Conservation (phyloP, 805 yeast genomes). For the Wickerhamiella vanderwaltii region DNA sequence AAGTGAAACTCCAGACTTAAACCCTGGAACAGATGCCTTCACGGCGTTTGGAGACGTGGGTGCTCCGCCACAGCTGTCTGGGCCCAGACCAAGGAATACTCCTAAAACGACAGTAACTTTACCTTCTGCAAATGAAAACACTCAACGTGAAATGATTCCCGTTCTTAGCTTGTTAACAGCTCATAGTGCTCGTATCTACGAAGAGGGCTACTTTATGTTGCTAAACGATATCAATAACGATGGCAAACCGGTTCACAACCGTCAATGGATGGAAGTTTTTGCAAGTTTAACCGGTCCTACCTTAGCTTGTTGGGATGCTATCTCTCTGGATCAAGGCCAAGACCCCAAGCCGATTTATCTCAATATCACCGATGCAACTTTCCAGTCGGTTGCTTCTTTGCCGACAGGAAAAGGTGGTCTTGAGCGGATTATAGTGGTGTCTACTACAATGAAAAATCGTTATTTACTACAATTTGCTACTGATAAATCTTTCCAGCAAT, state of each 20-base stretch:
- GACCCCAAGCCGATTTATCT: conserved; percentile 71
- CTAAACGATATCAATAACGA: conserved; percentile 44
- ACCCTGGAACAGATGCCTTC: conserved; percentile 7
- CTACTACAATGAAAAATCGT: conserved; percentile 85
- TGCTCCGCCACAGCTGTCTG: conserved; percentile 5
- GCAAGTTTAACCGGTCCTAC: conserved; percentile 87
- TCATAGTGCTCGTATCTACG: conserved; percentile 56
- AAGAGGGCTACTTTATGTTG: conserved; percentile 39
- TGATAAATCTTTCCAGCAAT: conserved; percentile 47
- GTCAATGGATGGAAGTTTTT: conserved; percentile 86
- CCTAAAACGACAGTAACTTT: conserved; percentile 7
- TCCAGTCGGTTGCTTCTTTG: conserved; percentile 55
- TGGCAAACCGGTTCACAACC: conserved; percentile 64
- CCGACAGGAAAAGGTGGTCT: conserved; percentile 59
- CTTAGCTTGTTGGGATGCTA: conserved; percentile 76
- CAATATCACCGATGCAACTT: conserved; percentile 81
- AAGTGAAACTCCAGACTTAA: conserved; percentile 5
- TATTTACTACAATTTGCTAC: conserved; percentile 68
- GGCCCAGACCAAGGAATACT: conserved; percentile 8
- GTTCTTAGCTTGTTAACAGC: conserved; percentile 57
- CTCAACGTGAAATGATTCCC: conserved; percentile 60
- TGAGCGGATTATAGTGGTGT: conserved; percentile 70
- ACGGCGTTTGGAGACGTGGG: conserved; percentile 5
- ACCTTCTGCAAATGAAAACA: conserved; percentile 23
- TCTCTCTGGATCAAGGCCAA: conserved; percentile 39